phyloP scores from a whole-genome alignment of 768 basidiomycete genomes.

The Pulveroboletus sp. region DNA sequence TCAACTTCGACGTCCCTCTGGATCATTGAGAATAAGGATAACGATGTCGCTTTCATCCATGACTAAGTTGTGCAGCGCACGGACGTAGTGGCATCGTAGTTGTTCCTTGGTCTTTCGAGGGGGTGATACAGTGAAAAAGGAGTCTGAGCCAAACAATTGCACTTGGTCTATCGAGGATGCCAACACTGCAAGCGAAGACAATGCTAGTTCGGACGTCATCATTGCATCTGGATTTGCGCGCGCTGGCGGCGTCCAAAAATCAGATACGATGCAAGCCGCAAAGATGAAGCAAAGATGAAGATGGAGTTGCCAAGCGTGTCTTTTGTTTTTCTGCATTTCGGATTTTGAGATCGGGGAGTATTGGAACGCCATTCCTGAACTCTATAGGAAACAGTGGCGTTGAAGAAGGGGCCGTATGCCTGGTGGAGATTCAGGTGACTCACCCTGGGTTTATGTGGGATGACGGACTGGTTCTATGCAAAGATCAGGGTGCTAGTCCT shows the following conservation, averaged over 20 bases:
- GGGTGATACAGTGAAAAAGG: conserved; percentile 31
- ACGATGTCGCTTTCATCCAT: conserved; percentile 92
- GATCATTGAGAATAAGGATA: conserved; percentile 90
- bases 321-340: conserved; percentile 51
- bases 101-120: conserved; percentile 63
- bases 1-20: conserved; percentile 88
- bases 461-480: conserved; percentile 16
- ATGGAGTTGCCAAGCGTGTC: conserved; percentile 37
- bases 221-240: conserved; percentile 48
- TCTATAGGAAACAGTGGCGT: conserved; percentile 38
- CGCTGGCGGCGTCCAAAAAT: conserved; percentile 16
- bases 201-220: conserved; percentile 75
- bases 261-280: background rate
- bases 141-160: conserved; percentile 7
- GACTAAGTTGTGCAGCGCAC: conserved; percentile 84
- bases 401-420: conserved; percentile 8
- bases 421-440: background rate
- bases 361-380: conserved; percentile 84
- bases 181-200: conserved; percentile 56
- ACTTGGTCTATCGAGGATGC: conserved; percentile 35
- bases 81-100: conserved; percentile 68
- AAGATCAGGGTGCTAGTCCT: background rate
- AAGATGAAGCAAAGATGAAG: background rate
- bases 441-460: conserved; percentile 29
- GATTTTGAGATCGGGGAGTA: conserved; percentile 70